Evolutionary conservation across 1,284 basidiomycete genomes (phyloP).

Genomic region (Anthracocystis setariae): DNA sequence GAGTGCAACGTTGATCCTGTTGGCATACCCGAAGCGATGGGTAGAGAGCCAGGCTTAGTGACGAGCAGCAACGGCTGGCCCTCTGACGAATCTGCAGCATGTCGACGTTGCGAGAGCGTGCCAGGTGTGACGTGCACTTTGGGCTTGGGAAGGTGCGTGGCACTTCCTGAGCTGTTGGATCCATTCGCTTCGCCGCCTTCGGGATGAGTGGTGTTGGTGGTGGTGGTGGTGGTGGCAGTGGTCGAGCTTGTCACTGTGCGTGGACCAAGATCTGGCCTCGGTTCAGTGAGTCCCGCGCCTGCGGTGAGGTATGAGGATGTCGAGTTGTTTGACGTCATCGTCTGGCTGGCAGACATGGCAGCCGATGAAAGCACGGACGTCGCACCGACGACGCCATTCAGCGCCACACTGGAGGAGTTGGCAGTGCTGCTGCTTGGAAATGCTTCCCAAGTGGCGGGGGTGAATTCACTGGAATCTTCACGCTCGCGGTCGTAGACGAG

Average conservation of each 20-base stretch:
- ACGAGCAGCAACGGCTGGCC: slow-evolving; percentile 38
- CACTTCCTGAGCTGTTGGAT: slow-evolving; percentile 39
- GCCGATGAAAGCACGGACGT: slow-evolving; percentile 25
- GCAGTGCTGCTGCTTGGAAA: slow-evolving; percentile 16
- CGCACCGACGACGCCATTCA: slow-evolving; percentile 11
- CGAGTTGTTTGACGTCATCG: slow-evolving; percentile 26
- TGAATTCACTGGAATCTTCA: slow-evolving; percentile 75
- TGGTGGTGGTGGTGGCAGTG: slow-evolving; percentile 38
- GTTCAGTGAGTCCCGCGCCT: slow-evolving; percentile 11
- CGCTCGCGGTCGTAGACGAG: slow-evolving; percentile 88
- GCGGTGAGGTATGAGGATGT: slow-evolving; percentile 12
- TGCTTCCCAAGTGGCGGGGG: slow-evolving; percentile 31
- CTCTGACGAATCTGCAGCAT: slow-evolving; percentile 5
- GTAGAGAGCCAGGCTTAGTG: slow-evolving; percentile 41
- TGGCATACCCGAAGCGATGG: slow-evolving; percentile 41
- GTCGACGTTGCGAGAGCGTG: slow-evolving; percentile 32
- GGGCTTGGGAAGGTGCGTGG: slow-evolving; percentile 16
- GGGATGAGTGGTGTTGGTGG: slow-evolving; percentile 33
- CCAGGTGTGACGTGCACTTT: slow-evolving; percentile 16
- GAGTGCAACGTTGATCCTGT: slow-evolving; percentile 20
- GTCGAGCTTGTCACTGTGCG: slow-evolving; percentile 42
- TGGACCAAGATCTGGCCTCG: slow-evolving; percentile 28
- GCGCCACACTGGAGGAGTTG: slow-evolving; percentile 28
- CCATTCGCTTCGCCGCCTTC: slow-evolving; percentile 25
- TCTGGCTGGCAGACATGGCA: slow-evolving; percentile 41